Evolutionary conservation across 108 stramenopile genomes (phyloP).

Genomic region (Nitzschia inconspicua): DNA sequence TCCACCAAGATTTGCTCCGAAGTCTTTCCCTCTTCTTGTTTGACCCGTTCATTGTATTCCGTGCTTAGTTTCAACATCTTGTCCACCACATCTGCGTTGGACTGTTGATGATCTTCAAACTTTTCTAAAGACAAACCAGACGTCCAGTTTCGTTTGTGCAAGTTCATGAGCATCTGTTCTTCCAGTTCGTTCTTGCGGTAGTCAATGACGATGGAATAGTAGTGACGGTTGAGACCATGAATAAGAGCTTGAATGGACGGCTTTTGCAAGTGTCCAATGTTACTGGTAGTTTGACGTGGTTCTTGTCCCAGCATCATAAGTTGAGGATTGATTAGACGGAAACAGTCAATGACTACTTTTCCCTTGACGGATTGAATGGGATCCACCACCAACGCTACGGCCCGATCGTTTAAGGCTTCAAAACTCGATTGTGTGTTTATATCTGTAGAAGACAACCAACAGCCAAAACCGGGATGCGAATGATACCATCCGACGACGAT

Average conservation of each 20-base stretch:
- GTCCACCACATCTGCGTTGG: constrained; percentile 84
- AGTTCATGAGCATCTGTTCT: constrained; percentile 99
- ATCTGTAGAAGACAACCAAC: constrained; percentile 97
- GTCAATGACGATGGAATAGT: constrained; percentile 98
- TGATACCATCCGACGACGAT: constrained; percentile 99
- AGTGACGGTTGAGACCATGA: constrained; percentile 98
- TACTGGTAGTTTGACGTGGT: constrained; percentile 97
- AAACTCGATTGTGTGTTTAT: constrained; percentile 98
- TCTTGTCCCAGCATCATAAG: constrained; percentile 97
- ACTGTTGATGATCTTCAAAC: constrained; percentile 88
- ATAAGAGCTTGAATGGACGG: constrained; percentile 98
- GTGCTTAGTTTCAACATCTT: constrained; percentile 90
- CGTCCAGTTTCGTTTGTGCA: constrained; percentile 95
- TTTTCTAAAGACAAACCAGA: constrained; percentile 75
- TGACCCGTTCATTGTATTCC: constrained; percentile 92
- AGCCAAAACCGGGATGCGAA: constrained; percentile 99
- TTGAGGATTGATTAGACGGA: constrained; percentile 98
- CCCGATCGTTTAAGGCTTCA: constrained; percentile 92
- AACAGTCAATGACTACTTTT: constrained; percentile 99
- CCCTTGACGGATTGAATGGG: constrained; percentile 99
- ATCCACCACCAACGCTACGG: constrained; percentile 98
- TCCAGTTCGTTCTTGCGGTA: constrained; percentile 99
- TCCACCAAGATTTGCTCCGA: constrained; percentile 78
- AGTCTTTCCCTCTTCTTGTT: constrained; percentile 84
- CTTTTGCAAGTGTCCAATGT: constrained; percentile 98